Base-by-base conservation (phyloP, 495 filamentous ascomycete genomes). In the Parathielavia hyrcaniae region DNA sequence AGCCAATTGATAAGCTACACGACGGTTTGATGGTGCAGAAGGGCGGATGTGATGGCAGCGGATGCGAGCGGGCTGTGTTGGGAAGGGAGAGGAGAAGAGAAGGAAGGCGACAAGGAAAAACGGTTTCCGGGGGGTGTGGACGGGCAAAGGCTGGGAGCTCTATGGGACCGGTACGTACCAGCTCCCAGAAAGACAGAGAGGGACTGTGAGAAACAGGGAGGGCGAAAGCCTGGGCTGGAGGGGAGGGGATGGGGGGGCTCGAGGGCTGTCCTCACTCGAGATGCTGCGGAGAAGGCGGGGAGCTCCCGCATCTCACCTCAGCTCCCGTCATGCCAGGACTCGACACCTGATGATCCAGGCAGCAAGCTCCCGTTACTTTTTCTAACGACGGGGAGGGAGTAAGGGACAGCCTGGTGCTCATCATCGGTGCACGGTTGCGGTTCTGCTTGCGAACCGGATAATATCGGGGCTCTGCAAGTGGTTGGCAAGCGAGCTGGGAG, bases 51-150 rank as follows among this genome's bases (percentile, higher is more conserved):
- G 57, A 68, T 68, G 53, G 50, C 34, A 47, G 41, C 30, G 52
- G 52, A 50, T 52, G 59, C 53, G 50, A 53, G 55, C 19, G 38
- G 55, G 54, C 61, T 60, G 59, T 60, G 54, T 57, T 48, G 64
- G 47, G 59, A 60, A 61, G 50, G 58, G 53, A 48, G 48, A 61
- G 62, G 47, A 65, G 46, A 55, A 65, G 46, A 55, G 40, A 62
- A 55, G 61, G 51, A 63, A 64, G 62, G 60, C 57, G 61, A 50
- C 54, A 63, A 61, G 69, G 68, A 69, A 30, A 68, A 71, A 70
- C 34, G 64, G 44, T 55, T 58, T 60, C 60, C 64, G 66, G 67
- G 70, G 74, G 72, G 61, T 61, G 59, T 68, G 63, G 68, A 66
- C 57, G 69, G 65, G 63, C 60, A 61, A 68, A 61, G 46, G 65